Evolutionary conservation across 805 yeast species (phyloP).

Genomic region (Yarrowia sp.): DNA sequence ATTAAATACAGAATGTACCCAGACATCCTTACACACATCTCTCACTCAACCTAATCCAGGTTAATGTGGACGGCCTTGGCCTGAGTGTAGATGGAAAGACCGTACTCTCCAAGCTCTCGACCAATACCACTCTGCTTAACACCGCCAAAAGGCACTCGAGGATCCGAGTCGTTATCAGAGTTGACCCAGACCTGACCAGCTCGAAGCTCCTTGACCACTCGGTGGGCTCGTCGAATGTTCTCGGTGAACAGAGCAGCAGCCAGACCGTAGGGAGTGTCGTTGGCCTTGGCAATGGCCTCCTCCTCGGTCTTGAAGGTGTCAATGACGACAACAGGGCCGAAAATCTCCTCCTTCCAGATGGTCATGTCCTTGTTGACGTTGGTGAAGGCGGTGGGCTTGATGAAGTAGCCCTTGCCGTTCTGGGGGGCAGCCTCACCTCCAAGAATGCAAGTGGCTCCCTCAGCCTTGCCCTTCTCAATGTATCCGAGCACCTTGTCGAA

Average conservation of each 20-base stretch:
- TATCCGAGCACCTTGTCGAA: conserved; percentile 71
- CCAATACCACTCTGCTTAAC: conserved; percentile 89
- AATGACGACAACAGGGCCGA: conserved; percentile 89
- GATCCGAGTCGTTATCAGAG: conserved; percentile 85
- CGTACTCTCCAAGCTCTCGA: conserved; percentile 88
- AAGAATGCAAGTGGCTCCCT: conserved; percentile 77
- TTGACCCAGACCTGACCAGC: conserved; percentile 94
- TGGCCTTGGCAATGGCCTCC: conserved; percentile 74
- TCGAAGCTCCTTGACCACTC: conserved; percentile 67
- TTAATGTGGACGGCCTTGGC: conserved; percentile 66
- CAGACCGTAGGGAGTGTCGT: conserved; percentile 73
- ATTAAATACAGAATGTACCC: not conserved
- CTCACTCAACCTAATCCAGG: conserved; percentile 27
- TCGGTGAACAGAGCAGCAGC: conserved; percentile 81
- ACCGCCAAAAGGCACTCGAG: conserved; percentile 89
- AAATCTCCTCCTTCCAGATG: conserved; percentile 84
- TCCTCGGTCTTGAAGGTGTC: conserved; percentile 78
- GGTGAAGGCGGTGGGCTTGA: conserved; percentile 76
- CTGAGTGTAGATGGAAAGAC: conserved; percentile 80
- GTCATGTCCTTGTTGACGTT: conserved; percentile 71
- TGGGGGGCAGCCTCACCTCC: conserved; percentile 72
- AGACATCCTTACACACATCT: not conserved
- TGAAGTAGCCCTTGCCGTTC: conserved; percentile 43
- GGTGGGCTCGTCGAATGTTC: conserved; percentile 69
- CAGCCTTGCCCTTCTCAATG: conserved; percentile 70